These are phyloP conservation scores for Phytophthora kernoviae DNA, from an alignment of 352 stramenopile species.

Conservation along the genomic window DNA sequence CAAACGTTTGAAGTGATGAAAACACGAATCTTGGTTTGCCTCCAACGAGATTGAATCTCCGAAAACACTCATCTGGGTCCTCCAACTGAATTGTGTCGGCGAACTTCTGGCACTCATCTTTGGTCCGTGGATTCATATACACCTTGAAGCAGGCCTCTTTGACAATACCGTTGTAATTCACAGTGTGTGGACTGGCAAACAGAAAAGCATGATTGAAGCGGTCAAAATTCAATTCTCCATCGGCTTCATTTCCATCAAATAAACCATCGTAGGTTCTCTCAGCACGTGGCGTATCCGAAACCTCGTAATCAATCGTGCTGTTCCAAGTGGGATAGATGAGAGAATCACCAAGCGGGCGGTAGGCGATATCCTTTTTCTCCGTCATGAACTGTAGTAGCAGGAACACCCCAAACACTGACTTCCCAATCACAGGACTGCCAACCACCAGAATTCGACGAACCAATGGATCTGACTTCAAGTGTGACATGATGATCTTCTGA, in stretches of 20 bases:
- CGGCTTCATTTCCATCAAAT: slow-evolving; percentile 15
- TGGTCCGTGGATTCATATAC: slow-evolving; percentile 40
- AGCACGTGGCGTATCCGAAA: not conserved
- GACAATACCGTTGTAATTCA: slow-evolving; percentile 29
- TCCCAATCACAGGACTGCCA: slow-evolving; percentile 25
- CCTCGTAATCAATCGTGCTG: slow-evolving; percentile 4
- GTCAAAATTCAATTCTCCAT: not conserved
- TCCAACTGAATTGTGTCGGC: slow-evolving; percentile 14
- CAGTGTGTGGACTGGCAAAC: slow-evolving; percentile 27
- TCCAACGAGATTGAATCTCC: slow-evolving; percentile 28
- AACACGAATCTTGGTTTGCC: slow-evolving; percentile 33
- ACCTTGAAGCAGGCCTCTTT: slow-evolving; percentile 28
- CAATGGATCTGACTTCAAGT: not conserved
- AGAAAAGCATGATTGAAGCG: slow-evolving; percentile 8
- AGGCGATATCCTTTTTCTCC: slow-evolving; percentile 30
- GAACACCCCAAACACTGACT: slow-evolving; percentile 28
- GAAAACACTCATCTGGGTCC: slow-evolving; percentile 23
- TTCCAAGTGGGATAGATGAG: slow-evolving; percentile 16
- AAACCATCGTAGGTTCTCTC: slow-evolving; percentile 13
- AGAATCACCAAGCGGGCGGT: slow-evolving; percentile 2
- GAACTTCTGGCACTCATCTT: slow-evolving; percentile 20
- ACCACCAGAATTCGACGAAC: slow-evolving; percentile 11
- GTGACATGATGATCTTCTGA: slow-evolving; percentile 7
- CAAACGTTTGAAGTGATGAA: slow-evolving; percentile 15
- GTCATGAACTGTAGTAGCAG: slow-evolving; percentile 25